Conservation (phyloP, 2,329 filamentous ascomycete species). For the Xylaria sp. region DNA sequence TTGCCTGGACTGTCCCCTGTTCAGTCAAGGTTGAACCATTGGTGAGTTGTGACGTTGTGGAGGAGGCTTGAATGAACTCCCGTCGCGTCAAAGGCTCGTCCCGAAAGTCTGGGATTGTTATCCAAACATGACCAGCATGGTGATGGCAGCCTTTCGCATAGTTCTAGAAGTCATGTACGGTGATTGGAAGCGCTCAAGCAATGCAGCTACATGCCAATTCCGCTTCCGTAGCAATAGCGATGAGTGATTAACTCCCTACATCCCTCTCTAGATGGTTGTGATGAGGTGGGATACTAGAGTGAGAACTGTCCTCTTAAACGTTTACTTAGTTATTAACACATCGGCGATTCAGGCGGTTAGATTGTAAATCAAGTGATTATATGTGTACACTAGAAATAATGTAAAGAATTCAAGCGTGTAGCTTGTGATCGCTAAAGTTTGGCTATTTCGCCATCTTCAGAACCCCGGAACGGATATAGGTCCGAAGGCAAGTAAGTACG, state of each 20-base stretch:
- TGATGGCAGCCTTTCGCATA: conserved; percentile 10
- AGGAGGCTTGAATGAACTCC: conserved; percentile 34
- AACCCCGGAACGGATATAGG: conserved; percentile 27
- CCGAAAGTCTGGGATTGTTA: conserved; percentile 37
- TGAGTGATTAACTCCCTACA: background rate
- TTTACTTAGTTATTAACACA: background rate
- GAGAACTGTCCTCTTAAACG: background rate
- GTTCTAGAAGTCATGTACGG: conserved; percentile 6
- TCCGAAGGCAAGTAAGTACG: no score
- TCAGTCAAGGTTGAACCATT: conserved; percentile 32
- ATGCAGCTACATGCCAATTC: conserved; percentile 1
- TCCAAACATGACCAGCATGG: conserved; percentile 20
- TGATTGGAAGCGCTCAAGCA: conserved; percentile 13
- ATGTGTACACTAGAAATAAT: background rate
- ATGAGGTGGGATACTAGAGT: conserved; percentile 6
- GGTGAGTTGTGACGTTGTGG: conserved; percentile 37
- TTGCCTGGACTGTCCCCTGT: conserved; percentile 21
- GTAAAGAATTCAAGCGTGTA: conserved; percentile 1
- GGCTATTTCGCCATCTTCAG: conserved; percentile 1
- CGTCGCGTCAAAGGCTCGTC: conserved; percentile 38
- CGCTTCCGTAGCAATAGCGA: background rate
- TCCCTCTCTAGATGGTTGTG: background rate
- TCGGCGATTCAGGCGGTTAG: conserved; percentile 13
- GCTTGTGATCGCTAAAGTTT: background rate
- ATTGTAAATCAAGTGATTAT: background rate